Evolutionary conservation across 306 rosid species (phyloP), one percentile per base, ranked within the genome.

Genomic region (Gynostemma pentaphyllum): DNA sequence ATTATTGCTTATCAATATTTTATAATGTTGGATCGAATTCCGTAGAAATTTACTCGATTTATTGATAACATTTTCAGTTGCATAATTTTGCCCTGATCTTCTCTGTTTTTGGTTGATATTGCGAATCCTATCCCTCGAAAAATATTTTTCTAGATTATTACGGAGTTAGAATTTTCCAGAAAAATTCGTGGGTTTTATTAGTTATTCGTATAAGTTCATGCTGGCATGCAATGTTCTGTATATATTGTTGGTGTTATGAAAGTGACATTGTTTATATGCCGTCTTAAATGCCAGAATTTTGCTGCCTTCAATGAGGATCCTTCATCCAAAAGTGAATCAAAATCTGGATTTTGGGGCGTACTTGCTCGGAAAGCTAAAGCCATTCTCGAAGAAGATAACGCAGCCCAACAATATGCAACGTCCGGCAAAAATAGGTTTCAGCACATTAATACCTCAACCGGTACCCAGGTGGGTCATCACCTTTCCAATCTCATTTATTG

Each of bases 271-370:
- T 60, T 60, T 3, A 22, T 7, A 39, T 39, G 11, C n/a, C 45
- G 9, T 9, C 36, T 51, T 15, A 9, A 70, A 49, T 67, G 82
- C 75, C 78, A 92, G 98, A 78, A 81, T 50, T 83, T 80, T 68
- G 79, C 72, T 5, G 84, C 81, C 15, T 70, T 67, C 46, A 40
- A 61, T 14, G 84, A 74, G 2, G 87, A 82, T 45, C 46, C 49
- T 19, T 47, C 74, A 6, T 68, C 63, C 32, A 70, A 50, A 69
- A 64, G 52, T 4, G 81, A 78, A 12, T 59, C 80, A 39, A 86
- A 79, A 70, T 59, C 84, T 1, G 95, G 99, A 64, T 88, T 92
- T 59, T 88, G 99, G 99, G 95, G 95, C 22, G 86, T 85, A 8
- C 70, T 92, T 45, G 90, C 94, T 16, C 84, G 87, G 47, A 88